Evolutionary conservation across 306 rosid genomes (phyloP).

Genomic region (Ziziphus jujuba): DNA sequence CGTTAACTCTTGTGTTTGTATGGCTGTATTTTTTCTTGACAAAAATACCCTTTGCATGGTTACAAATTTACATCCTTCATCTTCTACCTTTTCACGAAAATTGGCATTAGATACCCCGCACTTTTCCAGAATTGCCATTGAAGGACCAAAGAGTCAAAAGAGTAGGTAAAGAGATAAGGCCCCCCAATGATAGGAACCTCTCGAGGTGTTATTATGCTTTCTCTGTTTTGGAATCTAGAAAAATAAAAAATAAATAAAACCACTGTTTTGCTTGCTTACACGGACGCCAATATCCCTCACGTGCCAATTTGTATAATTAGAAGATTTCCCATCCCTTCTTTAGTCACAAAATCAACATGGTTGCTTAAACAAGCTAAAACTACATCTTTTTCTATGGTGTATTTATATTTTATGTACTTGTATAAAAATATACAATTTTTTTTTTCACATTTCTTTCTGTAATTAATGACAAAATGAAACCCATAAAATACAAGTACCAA

Average conservation of each 20-base stretch:
- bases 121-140: slow-evolving; percentile 41
- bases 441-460: too few species aligned
- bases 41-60: slow-evolving; percentile 56
- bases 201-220: slow-evolving; percentile 36
- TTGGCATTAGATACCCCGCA: slow-evolving; percentile 55
- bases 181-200: slow-evolving; percentile 44
- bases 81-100: slow-evolving; percentile 19
- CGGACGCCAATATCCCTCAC: background rate
- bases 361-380: too few species aligned
- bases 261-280: slow-evolving; percentile 19
- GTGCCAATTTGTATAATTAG: too few species aligned
- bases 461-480: too few species aligned
- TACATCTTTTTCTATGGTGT: too few species aligned
- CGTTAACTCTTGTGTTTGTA: slow-evolving; percentile 49
- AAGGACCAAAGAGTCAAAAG: slow-evolving; percentile 48
- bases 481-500: too few species aligned
- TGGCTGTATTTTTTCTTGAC: slow-evolving; percentile 37
- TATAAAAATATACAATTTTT: too few species aligned
- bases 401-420: too few species aligned
- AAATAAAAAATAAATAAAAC: background rate
- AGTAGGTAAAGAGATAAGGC: slow-evolving; percentile 37
- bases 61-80: slow-evolving; percentile 3
- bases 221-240: slow-evolving; percentile 23
- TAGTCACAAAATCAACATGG: too few species aligned
- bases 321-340: too few species aligned